Evolutionary conservation across 345 rosid genomes (phyloP).

Genomic region (Populus nigra): DNA sequence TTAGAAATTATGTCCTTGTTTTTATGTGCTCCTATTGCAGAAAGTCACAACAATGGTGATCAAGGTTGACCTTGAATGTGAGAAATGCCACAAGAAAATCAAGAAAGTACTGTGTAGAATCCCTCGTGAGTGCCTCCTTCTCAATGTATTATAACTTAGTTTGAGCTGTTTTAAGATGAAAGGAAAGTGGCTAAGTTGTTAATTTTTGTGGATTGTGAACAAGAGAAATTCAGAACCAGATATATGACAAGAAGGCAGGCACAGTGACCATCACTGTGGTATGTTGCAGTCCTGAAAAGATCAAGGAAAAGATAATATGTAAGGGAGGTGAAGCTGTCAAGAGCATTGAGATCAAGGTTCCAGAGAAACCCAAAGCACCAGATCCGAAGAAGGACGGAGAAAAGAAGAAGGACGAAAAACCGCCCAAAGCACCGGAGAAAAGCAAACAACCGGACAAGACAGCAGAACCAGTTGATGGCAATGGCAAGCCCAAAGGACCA

Average conservation of each 20-base stretch:
- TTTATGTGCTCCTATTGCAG: constrained; percentile 22
- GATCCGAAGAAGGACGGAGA: too few species aligned
- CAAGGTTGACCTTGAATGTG: constrained; percentile 70
- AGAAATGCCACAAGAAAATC: constrained; percentile 63
- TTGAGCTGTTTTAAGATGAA: constrained; percentile 31
- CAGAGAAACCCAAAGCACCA: background rate
- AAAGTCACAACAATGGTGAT: constrained; percentile 59
- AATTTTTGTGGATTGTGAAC: constrained; percentile 29
- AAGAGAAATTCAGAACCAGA: constrained; percentile 47
- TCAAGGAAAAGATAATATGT: constrained; percentile 51
- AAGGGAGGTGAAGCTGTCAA: constrained; percentile 55
- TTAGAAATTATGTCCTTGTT: background rate
- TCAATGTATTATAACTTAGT: background rate
- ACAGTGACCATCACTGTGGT: constrained; percentile 61
- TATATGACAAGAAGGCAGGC: constrained; percentile 63
- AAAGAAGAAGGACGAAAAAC: background rate
- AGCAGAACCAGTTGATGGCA: accelerated
- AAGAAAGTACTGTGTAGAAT: constrained; percentile 66
- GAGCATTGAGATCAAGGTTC: constrained; percentile 48
- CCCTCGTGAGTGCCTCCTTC: constrained; percentile 55
- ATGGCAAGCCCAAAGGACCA: background rate
- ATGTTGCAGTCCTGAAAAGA: constrained; percentile 74
- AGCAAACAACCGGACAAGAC: background rate
- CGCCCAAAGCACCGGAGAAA: background rate
- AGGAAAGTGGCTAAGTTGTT: constrained; percentile 18